Conservation (phyloP, 106 monocot species). For the Narthecium ossifragum region DNA sequence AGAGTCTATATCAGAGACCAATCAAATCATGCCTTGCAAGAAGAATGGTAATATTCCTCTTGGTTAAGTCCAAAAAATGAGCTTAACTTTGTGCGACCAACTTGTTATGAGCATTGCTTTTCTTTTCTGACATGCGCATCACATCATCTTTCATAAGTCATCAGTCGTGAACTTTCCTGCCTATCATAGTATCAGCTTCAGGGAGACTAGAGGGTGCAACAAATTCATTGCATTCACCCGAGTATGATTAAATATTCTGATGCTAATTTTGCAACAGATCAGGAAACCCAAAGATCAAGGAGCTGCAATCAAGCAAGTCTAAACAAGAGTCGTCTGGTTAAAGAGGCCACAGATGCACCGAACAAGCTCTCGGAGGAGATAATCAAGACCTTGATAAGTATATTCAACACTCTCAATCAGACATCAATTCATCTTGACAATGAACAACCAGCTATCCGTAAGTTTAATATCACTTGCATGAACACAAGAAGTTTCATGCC, state of each 20-base stretch:
- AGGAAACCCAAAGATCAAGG: slow-evolving; percentile 25
- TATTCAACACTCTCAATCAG: slow-evolving; percentile 55
- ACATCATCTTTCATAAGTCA: neutral
- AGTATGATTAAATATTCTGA: neutral
- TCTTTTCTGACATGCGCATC: no score
- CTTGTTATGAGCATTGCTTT: no score
- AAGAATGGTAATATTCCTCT: slow-evolving; percentile 4
- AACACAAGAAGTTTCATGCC: slow-evolving; percentile 41
- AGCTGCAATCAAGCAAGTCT: slow-evolving; percentile 10
- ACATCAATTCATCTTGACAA: slow-evolving; percentile 9
- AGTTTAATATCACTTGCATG: slow-evolving; percentile 64
- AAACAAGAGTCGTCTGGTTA: neutral
- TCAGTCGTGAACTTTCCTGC: neutral
- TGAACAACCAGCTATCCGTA: slow-evolving; percentile 21
- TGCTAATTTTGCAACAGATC: slow-evolving; percentile 22
- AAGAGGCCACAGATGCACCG: slow-evolving; percentile 25
- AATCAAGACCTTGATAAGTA: slow-evolving; percentile 45
- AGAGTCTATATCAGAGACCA: slow-evolving; percentile 27
- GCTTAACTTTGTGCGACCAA: no score
- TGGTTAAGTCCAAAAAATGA: no score
- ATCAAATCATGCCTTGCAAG: slow-evolving; percentile 8
- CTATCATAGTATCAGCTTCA: neutral
- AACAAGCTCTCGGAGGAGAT: slow-evolving; percentile 80
- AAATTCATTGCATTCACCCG: neutral
- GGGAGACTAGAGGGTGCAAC: neutral